phyloP scores from a whole-genome alignment of 371 early-diverging fungal species.

The Mucor irregularis region DNA sequence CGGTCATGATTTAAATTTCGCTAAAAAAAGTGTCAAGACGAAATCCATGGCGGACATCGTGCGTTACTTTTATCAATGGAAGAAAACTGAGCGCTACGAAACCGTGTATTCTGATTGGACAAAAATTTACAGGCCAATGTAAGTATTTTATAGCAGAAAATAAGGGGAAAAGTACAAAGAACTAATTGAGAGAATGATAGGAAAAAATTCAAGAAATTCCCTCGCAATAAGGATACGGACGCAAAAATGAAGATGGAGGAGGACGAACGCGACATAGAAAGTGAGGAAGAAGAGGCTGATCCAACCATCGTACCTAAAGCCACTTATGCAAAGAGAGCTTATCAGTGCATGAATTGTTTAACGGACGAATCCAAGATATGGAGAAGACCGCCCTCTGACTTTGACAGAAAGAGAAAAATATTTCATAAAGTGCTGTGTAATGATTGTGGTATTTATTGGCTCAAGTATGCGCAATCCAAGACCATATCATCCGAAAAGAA shows the following conservation, averaged over 20 bases:
- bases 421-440: conserved; percentile 65
- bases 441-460: conserved; percentile 75
- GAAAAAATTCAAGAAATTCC: conserved; percentile 20
- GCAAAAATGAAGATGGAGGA: conserved; percentile 17
- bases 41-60: conserved; percentile 68
- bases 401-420: conserved; percentile 45
- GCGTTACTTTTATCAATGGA: conserved; percentile 73
- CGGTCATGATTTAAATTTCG: conserved; percentile 72
- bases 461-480: conserved; percentile 68
- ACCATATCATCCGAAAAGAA: conserved; percentile 18
- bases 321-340: conserved; percentile 12
- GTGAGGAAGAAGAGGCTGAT: conserved; percentile 22
- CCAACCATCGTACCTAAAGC: conserved; percentile 36
- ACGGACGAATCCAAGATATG: conserved; percentile 51
- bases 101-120: conserved; percentile 73
- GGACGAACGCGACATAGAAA: conserved; percentile 14
- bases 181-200: no score
- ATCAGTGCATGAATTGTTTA: conserved; percentile 64
- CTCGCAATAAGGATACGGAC: conserved; percentile 17
- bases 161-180: no score
- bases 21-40: conserved; percentile 52
- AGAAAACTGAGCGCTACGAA: conserved; percentile 70
- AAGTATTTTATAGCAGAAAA: no score
- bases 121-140: conserved; percentile 68
- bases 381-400: conserved; percentile 56